Conservation (phyloP, 163 green algal genomes). For the Dunaliella salina region DNA sequence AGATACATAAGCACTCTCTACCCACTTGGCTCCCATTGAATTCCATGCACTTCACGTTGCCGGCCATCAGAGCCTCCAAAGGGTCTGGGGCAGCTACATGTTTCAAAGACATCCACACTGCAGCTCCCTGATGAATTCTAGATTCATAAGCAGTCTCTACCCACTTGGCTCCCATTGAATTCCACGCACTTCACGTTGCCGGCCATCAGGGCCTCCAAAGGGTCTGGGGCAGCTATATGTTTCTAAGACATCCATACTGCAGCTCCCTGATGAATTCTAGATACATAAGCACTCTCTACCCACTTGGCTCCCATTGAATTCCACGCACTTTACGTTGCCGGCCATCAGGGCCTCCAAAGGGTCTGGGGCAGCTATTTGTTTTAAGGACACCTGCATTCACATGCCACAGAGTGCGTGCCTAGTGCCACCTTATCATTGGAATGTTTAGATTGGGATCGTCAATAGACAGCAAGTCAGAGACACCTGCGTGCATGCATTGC, state of each 20-base stretch:
- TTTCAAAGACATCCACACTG: too few species aligned
- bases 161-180: slow-evolving; percentile 37
- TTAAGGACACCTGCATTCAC: neutral
- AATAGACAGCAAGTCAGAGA: too few species aligned
- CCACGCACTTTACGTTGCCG: slow-evolving; percentile 49
- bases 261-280: too few species aligned
- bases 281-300: neutral
- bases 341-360: slow-evolving; percentile 49
- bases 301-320: slow-evolving; percentile 46
- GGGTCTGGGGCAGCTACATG: too few species aligned
- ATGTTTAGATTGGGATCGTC: too few species aligned
- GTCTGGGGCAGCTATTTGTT: slow-evolving; percentile 14
- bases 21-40: slow-evolving; percentile 35
- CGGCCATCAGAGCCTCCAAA: slow-evolving; percentile 49
- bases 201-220: slow-evolving; percentile 46
- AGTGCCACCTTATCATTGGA: too few species aligned
- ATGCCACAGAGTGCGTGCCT: too few species aligned
- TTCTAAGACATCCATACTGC: too few species aligned
- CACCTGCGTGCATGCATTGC: too few species aligned
- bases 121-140: too few species aligned
- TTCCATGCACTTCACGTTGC: slow-evolving; percentile 53
- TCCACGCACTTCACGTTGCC: slow-evolving; percentile 56
- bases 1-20: neutral
- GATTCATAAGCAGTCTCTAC: neutral
- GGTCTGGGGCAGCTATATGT: too few species aligned